A percentile compares a stretch with the other conserved stretches of the same genome.
Evolutionary conservation across 495 filamentous ascomycete genomes (phyloP).

Genomic region (Aspergillus kassunensis): DNA sequence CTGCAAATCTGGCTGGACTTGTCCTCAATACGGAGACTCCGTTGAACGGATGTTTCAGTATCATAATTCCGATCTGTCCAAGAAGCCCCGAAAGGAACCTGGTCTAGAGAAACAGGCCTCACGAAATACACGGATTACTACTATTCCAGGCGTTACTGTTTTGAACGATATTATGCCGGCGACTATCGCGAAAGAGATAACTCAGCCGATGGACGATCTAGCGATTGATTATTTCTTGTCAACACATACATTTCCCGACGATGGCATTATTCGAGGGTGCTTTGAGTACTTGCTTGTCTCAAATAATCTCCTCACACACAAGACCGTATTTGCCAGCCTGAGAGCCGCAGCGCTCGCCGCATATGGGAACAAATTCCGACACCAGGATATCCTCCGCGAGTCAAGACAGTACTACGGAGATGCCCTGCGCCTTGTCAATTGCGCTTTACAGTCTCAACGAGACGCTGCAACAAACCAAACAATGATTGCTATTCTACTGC

Average conservation of each 20-base stretch:
- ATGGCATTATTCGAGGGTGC: background rate
- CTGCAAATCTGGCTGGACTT: conserved; percentile 1
- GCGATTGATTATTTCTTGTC: conserved; percentile 6
- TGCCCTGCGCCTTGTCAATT: background rate
- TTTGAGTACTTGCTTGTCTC: conserved; percentile 4
- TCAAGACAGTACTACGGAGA: background rate
- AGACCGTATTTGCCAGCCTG: background rate
- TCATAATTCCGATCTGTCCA: background rate
- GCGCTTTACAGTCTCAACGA: background rate
- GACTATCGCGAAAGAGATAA: background rate
- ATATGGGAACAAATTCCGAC: background rate
- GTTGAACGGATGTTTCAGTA: conserved; percentile 10
- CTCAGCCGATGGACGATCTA: background rate
- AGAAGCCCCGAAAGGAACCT: too few relatives aligned
- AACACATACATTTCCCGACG: background rate
- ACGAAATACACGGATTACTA: too few relatives aligned
- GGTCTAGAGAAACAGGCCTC: background rate
- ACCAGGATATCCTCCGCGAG: background rate
- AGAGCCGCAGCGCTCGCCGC: conserved; percentile 5
- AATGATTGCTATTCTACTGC: conserved; percentile 1
- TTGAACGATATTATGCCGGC: too few relatives aligned
- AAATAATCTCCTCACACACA: background rate
- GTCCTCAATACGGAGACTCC: conserved; percentile 4
- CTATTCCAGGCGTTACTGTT: too few relatives aligned
- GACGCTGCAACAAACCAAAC: background rate